Base-by-base conservation (phyloP, 495 filamentous ascomycete genomes). In the Rusavskia elegans region DNA sequence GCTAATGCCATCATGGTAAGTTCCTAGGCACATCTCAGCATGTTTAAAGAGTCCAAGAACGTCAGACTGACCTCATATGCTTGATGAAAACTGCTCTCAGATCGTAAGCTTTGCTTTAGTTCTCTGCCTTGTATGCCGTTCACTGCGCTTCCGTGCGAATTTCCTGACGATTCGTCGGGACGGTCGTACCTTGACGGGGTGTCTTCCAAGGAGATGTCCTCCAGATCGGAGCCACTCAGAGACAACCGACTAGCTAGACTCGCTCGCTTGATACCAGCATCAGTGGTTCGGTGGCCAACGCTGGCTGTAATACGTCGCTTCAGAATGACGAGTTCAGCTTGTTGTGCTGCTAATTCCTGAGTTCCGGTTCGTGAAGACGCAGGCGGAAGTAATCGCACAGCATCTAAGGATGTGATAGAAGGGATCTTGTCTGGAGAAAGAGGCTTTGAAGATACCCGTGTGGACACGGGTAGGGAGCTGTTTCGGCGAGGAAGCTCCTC, bases 281-380 rank as follows among this genome's bases (percentile, higher is more conserved):
- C 44, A 7, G 23, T 46, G 1, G 23, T 29, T 46, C 39, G 39
- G 1, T 73, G 77, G 10, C 84, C 89, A 56, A 87, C 73, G 50
- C 77, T 75, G 57, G 89, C 84, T 5, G 96, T 71, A 14, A 86
- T 75, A 45, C 83, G 85, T 56, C 90, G 73, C 16, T 84, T 86
- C 30, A 97, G 65, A n/a, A 85, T 64, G 53, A 83, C 78, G 6
- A 98, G 70, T 57, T 94, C 85, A 21, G 84, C 90, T 63, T 90
- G 73, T 49, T 74, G 78, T 27, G 82, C 83, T 39, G 89, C 85
- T n/a, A 97, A 70, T 40, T 94, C 83, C 62, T 92, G 83, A 10
- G 86, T 69, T 0, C 89, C 89, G 9, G 78, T 71, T 59, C 80
- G 87, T 7, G 74, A 59, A 52, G 58, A 51, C 8, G 49, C 45